Evolutionary conservation across 768 basidiomycete species (phyloP).

Genomic region (Lentinula sp.): DNA sequence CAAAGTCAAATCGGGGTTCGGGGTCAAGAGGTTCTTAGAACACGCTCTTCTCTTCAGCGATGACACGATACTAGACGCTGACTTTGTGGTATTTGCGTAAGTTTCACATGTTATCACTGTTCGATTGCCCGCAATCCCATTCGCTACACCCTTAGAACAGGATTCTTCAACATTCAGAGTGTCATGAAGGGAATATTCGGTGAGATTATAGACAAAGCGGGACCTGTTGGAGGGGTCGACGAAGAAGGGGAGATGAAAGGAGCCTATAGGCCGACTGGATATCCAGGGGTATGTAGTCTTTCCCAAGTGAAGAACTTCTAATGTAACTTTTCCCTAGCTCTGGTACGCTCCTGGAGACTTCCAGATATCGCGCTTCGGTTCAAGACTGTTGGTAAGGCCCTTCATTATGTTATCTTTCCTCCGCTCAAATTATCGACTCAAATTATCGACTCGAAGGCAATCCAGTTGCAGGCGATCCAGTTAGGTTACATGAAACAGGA

Average conservation of each 20-base stretch:
- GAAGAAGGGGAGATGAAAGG: conserved; percentile 22
- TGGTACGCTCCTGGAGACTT: conserved; percentile 25
- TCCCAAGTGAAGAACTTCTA: background rate
- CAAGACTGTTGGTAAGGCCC: conserved; percentile 19
- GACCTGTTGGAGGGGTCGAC: conserved; percentile 21
- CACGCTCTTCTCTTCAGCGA: conserved; percentile 30
- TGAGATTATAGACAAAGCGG: conserved; percentile 13
- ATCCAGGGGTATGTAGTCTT: conserved; percentile 19
- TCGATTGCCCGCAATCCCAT: background rate
- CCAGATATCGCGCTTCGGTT: conserved; percentile 14
- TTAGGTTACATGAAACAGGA: conserved; percentile 11
- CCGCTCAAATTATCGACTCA: background rate
- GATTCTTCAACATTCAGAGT: conserved; percentile 18
- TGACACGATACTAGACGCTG: conserved; percentile 29
- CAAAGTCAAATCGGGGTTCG: conserved; percentile 50
- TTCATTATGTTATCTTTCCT: background rate
- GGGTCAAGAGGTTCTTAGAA: conserved; percentile 29
- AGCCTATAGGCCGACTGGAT: conserved; percentile 22
- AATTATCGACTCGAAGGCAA: conserved; percentile 15
- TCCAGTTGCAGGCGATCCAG: conserved; percentile 21
- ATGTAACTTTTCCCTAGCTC: conserved; percentile 10
- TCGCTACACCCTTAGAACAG: conserved; percentile 12
- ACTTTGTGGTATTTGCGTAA: conserved; percentile 40
- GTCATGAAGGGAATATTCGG: conserved; percentile 17
- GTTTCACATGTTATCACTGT: background rate